Percentiles rank a stretch among this genome's conserved stretches.
phyloP scores from a whole-genome alignment of 176 grass and related monocot genomes.

The Carex cristatella region DNA sequence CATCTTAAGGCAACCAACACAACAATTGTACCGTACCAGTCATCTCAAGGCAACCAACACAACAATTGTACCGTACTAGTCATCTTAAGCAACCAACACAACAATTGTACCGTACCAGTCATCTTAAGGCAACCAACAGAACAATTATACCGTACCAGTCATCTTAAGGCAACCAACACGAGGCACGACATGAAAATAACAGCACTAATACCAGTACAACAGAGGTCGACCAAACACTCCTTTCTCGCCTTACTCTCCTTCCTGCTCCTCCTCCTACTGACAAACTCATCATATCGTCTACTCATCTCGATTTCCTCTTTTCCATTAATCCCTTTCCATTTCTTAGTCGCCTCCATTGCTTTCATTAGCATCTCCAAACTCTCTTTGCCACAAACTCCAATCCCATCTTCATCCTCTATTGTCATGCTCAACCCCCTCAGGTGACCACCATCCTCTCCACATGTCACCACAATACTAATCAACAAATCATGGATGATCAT shows the following conservation, averaged over 20 bases:
- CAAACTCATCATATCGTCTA: slow-evolving; percentile 31
- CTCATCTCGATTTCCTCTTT: slow-evolving; percentile 10
- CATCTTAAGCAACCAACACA: too few relatives aligned
- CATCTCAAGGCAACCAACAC: slow-evolving; percentile 32
- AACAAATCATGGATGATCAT: slow-evolving; percentile 30
- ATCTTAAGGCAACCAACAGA: too few relatives aligned
- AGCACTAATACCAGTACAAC: slow-evolving; percentile 29
- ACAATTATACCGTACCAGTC: neutral
- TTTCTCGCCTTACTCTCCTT: slow-evolving; percentile 41
- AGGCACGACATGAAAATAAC: slow-evolving; percentile 31
- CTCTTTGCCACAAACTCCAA: slow-evolving; percentile 23
- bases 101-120: neutral
- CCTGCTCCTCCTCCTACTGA: slow-evolving; percentile 28
- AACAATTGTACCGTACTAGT: neutral
- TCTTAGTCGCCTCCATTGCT: slow-evolving; percentile 27
- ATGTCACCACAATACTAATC: slow-evolving; percentile 38
- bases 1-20: slow-evolving; percentile 30
- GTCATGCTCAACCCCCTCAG: slow-evolving; percentile 53
- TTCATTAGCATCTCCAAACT: slow-evolving; percentile 6
- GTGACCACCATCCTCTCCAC: slow-evolving; percentile 33
- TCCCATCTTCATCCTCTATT: slow-evolving; percentile 29
- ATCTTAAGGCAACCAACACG: slow-evolving; percentile 27
- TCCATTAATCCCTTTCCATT: neutral
- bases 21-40: neutral
- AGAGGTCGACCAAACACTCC: slow-evolving; percentile 43